phyloP scores from a whole-genome alignment of 306 rosid genomes.

The Quercus suber region DNA sequence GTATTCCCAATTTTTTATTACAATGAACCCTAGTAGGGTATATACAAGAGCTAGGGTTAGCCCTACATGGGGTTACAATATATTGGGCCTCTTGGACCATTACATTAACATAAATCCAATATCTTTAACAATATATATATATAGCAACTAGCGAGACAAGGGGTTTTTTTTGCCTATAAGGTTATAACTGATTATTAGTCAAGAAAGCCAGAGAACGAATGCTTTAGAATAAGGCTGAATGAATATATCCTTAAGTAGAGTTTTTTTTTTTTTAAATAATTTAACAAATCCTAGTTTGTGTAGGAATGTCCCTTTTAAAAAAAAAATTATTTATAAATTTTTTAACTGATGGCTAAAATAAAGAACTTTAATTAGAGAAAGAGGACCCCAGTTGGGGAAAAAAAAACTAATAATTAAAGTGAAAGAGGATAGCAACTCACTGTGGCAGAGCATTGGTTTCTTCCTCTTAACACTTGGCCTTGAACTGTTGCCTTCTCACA shows the following conservation, averaged over 20 bases:
- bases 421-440: background rate
- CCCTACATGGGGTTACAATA: too few species aligned
- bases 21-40: too few species aligned
- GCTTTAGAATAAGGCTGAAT: background rate
- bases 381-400: background rate
- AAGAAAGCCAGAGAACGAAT: background rate
- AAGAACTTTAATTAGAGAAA: background rate
- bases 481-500: constrained; percentile 66
- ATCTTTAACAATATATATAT: too few species aligned
- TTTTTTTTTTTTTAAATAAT: too few species aligned
- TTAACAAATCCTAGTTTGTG: background rate
- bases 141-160: background rate
- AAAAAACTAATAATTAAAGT: background rate
- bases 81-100: too few species aligned
- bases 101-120: too few species aligned
- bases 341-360: background rate
- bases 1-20: too few species aligned
- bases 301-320: background rate
- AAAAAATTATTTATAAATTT: too few species aligned
- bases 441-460: constrained; percentile 67
- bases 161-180: background rate
- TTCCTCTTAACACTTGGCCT: constrained; percentile 75
- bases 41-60: too few species aligned
- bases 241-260: background rate
- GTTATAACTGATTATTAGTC: background rate